Conservation (phyloP, 768 basidiomycete species). For the Pleurotus ostreatus region DNA sequence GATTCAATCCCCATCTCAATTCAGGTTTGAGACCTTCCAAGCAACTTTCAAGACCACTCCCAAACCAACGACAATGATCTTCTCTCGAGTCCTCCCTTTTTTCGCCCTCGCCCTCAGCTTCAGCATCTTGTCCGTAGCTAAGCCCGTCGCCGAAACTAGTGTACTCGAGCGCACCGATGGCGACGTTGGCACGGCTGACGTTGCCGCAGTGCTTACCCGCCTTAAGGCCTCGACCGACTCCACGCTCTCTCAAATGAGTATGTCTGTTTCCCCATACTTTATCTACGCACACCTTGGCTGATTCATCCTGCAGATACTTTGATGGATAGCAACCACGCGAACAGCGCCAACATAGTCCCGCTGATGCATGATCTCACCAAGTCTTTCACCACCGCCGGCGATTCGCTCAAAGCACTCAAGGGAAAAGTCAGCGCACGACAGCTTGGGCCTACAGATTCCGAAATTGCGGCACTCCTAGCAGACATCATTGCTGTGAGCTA, state of each 20-base stretch:
- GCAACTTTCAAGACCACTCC: too few relatives aligned
- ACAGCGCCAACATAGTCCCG: constrained; percentile 17
- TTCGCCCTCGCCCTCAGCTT: constrained; percentile 8
- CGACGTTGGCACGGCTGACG: constrained; percentile 16
- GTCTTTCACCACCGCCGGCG: constrained; percentile 18
- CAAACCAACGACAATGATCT: constrained; percentile 4
- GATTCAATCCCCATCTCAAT: too few relatives aligned
- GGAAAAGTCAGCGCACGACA: constrained; percentile 8
- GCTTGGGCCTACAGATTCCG: constrained; percentile 19
- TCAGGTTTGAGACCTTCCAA: too few relatives aligned
- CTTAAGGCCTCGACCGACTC: constrained; percentile 16
- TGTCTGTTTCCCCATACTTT: neutral
- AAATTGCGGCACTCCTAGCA: constrained; percentile 22
- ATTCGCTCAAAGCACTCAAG: constrained; percentile 15
- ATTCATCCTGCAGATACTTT: constrained; percentile 8
- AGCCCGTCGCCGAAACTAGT: constrained; percentile 3
- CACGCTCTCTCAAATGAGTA: constrained; percentile 20
- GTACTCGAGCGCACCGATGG: constrained; percentile 10
- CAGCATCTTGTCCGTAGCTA: constrained; percentile 12
- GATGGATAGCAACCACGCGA: constrained; percentile 12
- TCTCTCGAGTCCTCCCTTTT: neutral
- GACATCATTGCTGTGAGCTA: constrained; percentile 18
- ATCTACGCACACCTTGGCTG: neutral
- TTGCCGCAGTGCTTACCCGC: constrained; percentile 15
- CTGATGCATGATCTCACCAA: constrained; percentile 18